Evolutionary conservation across 2,329 filamentous ascomycete species (phyloP).

Genomic region (Blastomyces silverae): DNA sequence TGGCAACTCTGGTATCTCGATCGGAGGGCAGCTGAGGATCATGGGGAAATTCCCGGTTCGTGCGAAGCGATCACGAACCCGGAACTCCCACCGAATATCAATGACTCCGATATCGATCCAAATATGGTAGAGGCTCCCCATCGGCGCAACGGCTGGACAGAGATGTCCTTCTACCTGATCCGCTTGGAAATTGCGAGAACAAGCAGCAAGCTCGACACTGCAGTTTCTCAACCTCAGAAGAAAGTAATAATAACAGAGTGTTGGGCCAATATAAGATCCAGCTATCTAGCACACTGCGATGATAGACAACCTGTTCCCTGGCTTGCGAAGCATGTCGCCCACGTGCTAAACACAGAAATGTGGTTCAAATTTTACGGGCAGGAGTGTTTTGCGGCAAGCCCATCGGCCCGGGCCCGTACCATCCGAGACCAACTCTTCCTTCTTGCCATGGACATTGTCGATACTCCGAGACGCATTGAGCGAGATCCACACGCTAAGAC

Average conservation of each 20-base stretch:
- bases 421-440: conserved; percentile 59
- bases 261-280: conserved; percentile 43
- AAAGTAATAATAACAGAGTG: conserved; percentile 41
- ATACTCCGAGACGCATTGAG: conserved; percentile 31
- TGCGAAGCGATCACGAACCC: conserved; percentile 30
- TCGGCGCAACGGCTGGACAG: conserved; percentile 42
- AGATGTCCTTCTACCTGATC: conserved; percentile 42
- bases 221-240: conserved; percentile 24
- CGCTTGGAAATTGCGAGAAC: conserved; percentile 43
- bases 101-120: conserved; percentile 40
- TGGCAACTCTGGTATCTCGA: conserved; percentile 38
- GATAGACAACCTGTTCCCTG: conserved; percentile 49
- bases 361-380: conserved; percentile 65
- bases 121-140: conserved; percentile 39
- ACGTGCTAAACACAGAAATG: conserved; percentile 66
- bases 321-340: conserved; percentile 58
- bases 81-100: conserved; percentile 39
- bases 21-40: conserved; percentile 36
- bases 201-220: conserved; percentile 20
- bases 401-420: conserved; percentile 38
- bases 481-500: conserved; percentile 18
- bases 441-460: conserved; percentile 61
- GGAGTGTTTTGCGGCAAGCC: conserved; percentile 40
- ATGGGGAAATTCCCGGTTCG: conserved; percentile 31
- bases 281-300: conserved; percentile 44